Percentiles rank a stretch among this genome's conserved stretches.
These are phyloP conservation scores for Globisporangium emineosum DNA, from an alignment of 352 stramenopile genomes.

Conservation along the genomic window DNA sequence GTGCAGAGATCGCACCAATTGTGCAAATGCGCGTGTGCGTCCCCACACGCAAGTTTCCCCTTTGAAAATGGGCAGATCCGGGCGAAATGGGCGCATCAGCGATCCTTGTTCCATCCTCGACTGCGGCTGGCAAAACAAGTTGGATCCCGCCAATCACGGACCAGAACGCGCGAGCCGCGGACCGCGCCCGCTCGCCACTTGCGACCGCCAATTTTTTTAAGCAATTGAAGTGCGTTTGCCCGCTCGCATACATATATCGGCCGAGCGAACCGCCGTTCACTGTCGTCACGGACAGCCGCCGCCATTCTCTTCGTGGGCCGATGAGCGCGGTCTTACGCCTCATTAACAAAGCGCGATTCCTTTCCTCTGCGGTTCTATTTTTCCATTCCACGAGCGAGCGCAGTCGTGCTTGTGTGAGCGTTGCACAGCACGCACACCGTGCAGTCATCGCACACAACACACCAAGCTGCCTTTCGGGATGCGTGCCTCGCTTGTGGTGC, in stretches of 20 bases:
- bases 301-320: too few relatives aligned
- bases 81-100: too few relatives aligned
- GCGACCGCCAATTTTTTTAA: background rate
- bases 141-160: background rate
- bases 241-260: too few relatives aligned
- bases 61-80: background rate
- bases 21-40: background rate
- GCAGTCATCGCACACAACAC: background rate
- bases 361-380: background rate
- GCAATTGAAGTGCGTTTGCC: background rate
- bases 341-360: background rate
- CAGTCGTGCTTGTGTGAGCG: too few relatives aligned
- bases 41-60: background rate
- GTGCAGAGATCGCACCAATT: background rate
- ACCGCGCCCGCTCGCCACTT: background rate
- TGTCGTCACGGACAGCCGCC: background rate
- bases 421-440: background rate
- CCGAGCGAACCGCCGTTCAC: too few relatives aligned
- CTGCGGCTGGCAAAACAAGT: background rate
- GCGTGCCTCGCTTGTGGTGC: background rate
- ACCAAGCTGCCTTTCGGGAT: background rate
- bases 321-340: too few relatives aligned
- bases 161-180: background rate
- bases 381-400: background rate
- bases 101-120: too few relatives aligned